These are phyloP conservation scores for Russula ochroleuca DNA, from an alignment of 768 basidiomycete species.

Conservation along the genomic window DNA sequence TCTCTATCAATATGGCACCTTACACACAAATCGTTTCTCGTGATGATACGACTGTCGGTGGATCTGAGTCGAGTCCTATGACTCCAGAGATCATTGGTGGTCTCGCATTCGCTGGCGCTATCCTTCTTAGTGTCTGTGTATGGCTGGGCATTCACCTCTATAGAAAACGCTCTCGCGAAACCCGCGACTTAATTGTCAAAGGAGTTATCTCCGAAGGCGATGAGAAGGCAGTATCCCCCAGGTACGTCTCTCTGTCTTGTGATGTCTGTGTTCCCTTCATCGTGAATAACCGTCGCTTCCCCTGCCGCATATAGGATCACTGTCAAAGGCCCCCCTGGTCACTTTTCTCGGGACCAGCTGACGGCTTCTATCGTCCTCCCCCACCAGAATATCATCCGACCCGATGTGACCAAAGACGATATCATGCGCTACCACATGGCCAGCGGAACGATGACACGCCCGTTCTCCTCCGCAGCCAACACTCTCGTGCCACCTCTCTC, in stretches of 20 bases:
- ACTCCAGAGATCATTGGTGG: conserved; percentile 46
- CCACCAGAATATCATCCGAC: conserved; percentile 41
- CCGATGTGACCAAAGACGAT: conserved; percentile 39
- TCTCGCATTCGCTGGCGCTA: conserved; percentile 44
- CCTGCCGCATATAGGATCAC: background rate
- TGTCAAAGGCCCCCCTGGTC: conserved; percentile 18
- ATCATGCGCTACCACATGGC: conserved; percentile 44
- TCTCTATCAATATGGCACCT: conserved; percentile 19
- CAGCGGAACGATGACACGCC: conserved; percentile 41
- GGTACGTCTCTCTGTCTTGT: background rate
- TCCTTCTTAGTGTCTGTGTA: conserved; percentile 37
- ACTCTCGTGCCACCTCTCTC: background rate
- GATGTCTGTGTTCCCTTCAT: background rate
- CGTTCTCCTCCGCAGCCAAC: conserved; percentile 42
- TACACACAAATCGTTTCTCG: conserved; percentile 9
- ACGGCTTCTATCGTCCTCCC: conserved; percentile 52
- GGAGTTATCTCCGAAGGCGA: conserved; percentile 42
- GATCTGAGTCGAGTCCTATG: background rate
- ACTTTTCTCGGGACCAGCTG: conserved; percentile 44
- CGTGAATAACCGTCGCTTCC: background rate
- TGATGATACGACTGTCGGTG: conserved; percentile 5
- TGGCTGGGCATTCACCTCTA: conserved; percentile 45
- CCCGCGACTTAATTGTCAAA: conserved; percentile 44
- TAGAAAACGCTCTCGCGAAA: conserved; percentile 37
- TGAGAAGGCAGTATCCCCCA: conserved; percentile 13